A percentile compares a stretch with the other conserved stretches of the same genome.
Evolutionary conservation across 192 early-diverging fungal species (phyloP).

Genomic region (Coemansia sp.): DNA sequence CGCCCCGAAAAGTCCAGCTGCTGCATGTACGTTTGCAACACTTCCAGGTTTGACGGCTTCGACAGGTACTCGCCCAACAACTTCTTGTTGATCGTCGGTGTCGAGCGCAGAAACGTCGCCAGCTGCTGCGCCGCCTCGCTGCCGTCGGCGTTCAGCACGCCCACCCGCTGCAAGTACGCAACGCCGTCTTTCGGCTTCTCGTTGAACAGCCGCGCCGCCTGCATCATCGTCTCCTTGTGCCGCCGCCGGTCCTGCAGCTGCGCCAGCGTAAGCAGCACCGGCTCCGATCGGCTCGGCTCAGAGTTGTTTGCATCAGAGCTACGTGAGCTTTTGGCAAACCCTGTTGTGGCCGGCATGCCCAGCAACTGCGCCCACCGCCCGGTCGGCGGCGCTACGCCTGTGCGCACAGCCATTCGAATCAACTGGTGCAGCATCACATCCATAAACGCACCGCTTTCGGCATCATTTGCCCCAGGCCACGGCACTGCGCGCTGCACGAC

Average conservation of each 20-base stretch:
- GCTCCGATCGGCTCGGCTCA: not conserved
- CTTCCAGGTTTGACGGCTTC: constrained; percentile 78
- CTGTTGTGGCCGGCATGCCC: constrained; percentile 21
- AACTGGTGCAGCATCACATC: constrained; percentile 48
- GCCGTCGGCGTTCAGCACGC: constrained; percentile 23
- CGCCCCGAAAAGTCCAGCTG: constrained; percentile 86
- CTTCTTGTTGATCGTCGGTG: constrained; percentile 84
- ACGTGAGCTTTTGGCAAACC: not conserved
- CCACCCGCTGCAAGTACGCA: constrained; percentile 66
- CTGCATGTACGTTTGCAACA: constrained; percentile 80
- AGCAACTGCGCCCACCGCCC: constrained; percentile 37
- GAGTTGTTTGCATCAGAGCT: constrained; percentile 7
- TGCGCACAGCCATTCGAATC: constrained; percentile 38
- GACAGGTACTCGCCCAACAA: constrained; percentile 86
- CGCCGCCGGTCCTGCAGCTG: constrained; percentile 43
- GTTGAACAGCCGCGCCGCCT: constrained; percentile 83
- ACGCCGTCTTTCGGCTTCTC: constrained; percentile 84
- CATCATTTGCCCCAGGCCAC: constrained; percentile 21
- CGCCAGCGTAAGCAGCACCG: constrained; percentile 17
- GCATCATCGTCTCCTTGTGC: constrained; percentile 77
- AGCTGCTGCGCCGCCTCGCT: constrained; percentile 48
- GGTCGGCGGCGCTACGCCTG: constrained; percentile 31
- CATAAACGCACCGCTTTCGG: constrained; percentile 43
- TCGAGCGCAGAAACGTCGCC: constrained; percentile 74
- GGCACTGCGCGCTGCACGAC: constrained; percentile 44